Evolutionary conservation across 306 rosid species (phyloP), one percentile per base, ranked within the genome.

Genomic region (Calophaca sinica): DNA sequence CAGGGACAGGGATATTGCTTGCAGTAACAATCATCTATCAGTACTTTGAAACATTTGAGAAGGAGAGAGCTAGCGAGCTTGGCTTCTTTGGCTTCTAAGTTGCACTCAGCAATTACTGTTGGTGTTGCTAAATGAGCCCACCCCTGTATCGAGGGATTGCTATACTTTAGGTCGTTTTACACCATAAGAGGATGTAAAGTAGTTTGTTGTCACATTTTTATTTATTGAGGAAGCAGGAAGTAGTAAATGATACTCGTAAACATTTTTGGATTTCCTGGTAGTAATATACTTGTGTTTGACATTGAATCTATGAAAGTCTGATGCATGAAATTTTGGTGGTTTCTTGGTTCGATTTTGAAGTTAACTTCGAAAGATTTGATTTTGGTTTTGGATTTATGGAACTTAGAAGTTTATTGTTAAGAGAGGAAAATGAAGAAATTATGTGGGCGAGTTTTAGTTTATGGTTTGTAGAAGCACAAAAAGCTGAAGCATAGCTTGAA

Each of bases 1-100:
- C 94, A 0, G 98, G 98, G 13, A 93, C 96, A 0, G 96, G 98
- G 11, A 88, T 93, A 45, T 78, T 93, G 12, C 96, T 90, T 75
- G 98, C 96, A 0, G 96, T 93, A 20, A 93, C 96, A n/a, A 93
- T 90, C 81, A 93, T 93, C 61, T 90, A 90, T 63, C 98, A 93
- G 80, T 90, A 93, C 89, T 93, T 93, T 0, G 96, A 93, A 79
- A 90, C 98, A 11, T 90, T 88, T 8, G 96, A 90, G 84, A 93
- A 90, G 82, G 98, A 93, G 78, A 90, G 86, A 74, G 93, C 98
- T 15, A 93, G 88, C 36, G 97, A 91, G 81, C 98, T 93, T 33
- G 98, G 97, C 53, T 84, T 91, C 85, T 91, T 93, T 42, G 97
- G 98, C 70, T 93, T 93, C 83, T 93, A 77, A 59, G 82, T 64